Conservation (phyloP, 257 asterid species). For the Solanum chilense region DNA sequence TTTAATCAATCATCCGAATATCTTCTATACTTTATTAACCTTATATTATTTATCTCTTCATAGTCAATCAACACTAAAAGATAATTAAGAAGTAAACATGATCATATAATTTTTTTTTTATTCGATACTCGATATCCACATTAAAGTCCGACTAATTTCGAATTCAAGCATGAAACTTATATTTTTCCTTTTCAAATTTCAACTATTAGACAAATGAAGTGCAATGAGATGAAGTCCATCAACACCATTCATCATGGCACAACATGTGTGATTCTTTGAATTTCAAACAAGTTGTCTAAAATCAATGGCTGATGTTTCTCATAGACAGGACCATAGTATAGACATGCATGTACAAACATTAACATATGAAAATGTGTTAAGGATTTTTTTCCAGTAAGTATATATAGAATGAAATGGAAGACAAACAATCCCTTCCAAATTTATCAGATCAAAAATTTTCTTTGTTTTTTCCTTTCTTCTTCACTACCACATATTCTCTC, state of each 20-base stretch:
- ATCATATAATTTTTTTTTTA: too few species aligned
- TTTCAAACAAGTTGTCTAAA: not conserved
- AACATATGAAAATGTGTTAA: not conserved
- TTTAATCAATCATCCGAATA: not conserved
- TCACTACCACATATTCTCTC: constrained; percentile 2
- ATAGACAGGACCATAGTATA: not conserved
- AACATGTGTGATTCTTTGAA: not conserved
- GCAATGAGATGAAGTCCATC: not conserved
- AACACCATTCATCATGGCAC: not conserved
- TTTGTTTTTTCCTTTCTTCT: not conserved
- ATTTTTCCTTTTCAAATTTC: not conserved
- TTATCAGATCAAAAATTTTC: not conserved
- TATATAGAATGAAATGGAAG: not conserved
- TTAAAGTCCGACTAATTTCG: too few species aligned
- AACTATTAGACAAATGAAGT: not conserved
- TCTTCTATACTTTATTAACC: not conserved
- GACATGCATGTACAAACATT: not conserved
- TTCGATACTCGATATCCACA: accelerated
- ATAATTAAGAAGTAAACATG: not conserved
- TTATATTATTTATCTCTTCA: not conserved
- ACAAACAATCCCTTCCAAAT: not conserved
- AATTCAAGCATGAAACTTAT: not conserved
- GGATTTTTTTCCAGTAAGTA: constrained; percentile 3
- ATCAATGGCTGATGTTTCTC: not conserved
- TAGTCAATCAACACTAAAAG: not conserved